Percentiles rank a stretch among this genome's conserved stretches.
phyloP scores from a whole-genome alignment of 345 rosid species.

The Trapa incisa region DNA sequence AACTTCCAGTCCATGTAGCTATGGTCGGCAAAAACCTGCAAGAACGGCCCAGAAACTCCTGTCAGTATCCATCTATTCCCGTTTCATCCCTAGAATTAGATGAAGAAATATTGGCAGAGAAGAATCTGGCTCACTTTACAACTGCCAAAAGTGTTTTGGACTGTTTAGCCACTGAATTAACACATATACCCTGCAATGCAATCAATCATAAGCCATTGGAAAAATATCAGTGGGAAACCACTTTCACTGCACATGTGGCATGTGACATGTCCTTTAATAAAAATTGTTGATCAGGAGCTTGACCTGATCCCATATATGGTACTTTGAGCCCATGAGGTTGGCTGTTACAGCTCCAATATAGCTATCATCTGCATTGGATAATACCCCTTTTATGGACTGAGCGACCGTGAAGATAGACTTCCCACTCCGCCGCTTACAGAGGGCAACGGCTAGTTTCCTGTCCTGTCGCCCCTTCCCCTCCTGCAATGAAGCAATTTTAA shows the following conservation, averaged over 20 bases:
- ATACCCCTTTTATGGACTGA: constrained; percentile 52
- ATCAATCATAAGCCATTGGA: not conserved
- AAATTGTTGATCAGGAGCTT: not conserved
- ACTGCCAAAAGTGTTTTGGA: constrained; percentile 53
- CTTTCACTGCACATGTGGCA: not conserved
- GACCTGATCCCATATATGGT: constrained; percentile 79
- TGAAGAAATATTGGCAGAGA: not conserved
- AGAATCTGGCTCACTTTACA: constrained; percentile 41
- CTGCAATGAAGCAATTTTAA: constrained; percentile 22
- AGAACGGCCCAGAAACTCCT: not conserved
- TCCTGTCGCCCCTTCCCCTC: constrained; percentile 87
- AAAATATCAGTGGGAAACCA: constrained; percentile 6
- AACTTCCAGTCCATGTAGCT: constrained; percentile 75
- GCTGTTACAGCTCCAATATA: constrained; percentile 63
- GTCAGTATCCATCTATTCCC: not conserved
- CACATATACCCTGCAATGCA: constrained; percentile 29
- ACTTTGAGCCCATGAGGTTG: constrained; percentile 78
- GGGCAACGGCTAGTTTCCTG: constrained; percentile 76
- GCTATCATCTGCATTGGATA: constrained; percentile 57
- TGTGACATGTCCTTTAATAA: not conserved
- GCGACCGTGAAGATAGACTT: constrained; percentile 56
- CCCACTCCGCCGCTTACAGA: constrained; percentile 52
- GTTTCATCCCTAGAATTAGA: not conserved
- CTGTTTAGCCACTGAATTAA: constrained; percentile 27
- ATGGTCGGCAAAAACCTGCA: constrained; percentile 69